Evolutionary conservation across 768 basidiomycete species (phyloP).

Genomic region (Crassisporium funariophilum): DNA sequence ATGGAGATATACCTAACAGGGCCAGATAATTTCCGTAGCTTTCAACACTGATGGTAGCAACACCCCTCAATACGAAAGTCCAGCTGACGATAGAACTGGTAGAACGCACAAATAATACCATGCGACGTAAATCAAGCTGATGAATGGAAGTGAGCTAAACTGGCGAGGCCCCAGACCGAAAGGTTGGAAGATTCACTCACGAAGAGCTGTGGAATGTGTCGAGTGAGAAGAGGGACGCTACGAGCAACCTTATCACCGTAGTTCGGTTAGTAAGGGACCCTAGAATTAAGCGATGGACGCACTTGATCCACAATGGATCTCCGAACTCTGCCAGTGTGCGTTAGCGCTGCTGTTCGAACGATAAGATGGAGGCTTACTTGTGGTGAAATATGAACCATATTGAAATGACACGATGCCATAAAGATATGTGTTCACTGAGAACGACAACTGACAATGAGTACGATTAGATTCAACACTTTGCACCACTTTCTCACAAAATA

Average conservation of each 20-base stretch:
- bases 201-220: slow-evolving; percentile 39
- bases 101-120: slow-evolving; percentile 17
- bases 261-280: not conserved
- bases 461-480: too few relatives aligned
- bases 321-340: slow-evolving; percentile 29
- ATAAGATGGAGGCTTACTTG: slow-evolving; percentile 8
- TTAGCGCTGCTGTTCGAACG: not conserved
- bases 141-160: not conserved
- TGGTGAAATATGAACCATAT: slow-evolving; percentile 17
- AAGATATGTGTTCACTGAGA: slow-evolving; percentile 26
- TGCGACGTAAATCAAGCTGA: slow-evolving; percentile 16
- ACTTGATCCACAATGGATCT: slow-evolving; percentile 38
- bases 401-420: slow-evolving; percentile 25
- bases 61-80: not conserved
- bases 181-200: slow-evolving; percentile 18
- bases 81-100: too few relatives aligned
- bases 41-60: slow-evolving; percentile 14
- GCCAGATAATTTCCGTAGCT: slow-evolving; percentile 18
- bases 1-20: slow-evolving; percentile 16
- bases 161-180: too few relatives aligned
- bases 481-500: too few relatives aligned
- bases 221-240: slow-evolving; percentile 30
- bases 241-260: slow-evolving; percentile 30
- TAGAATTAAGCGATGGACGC: not conserved
- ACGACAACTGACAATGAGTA: too few relatives aligned